Conservation (phyloP, 306 rosid genomes). For the Rubus parviflorus region DNA sequence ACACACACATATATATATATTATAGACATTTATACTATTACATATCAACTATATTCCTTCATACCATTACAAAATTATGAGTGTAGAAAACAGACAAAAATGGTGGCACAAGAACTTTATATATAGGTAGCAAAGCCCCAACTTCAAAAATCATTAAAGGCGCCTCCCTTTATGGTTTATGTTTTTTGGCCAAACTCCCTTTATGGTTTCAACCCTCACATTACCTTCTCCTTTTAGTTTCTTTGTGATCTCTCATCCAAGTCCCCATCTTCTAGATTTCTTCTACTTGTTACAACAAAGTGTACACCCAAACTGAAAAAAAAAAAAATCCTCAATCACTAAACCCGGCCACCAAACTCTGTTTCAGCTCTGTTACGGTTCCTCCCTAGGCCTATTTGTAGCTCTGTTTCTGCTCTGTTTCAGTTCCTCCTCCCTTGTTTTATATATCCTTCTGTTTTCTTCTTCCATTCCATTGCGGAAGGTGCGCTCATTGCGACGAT, state of each 20-base stretch:
- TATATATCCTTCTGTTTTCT: background rate
- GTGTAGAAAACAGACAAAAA: constrained; percentile 15
- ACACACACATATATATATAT: background rate
- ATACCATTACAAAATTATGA: background rate
- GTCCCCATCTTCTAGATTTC: constrained; percentile 25
- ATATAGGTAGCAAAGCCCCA: constrained; percentile 10
- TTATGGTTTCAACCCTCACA: background rate
- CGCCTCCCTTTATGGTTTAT: constrained; percentile 23
- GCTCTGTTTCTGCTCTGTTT: background rate
- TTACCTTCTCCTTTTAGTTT: constrained; percentile 5
- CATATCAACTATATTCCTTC: background rate
- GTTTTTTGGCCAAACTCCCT: no score
- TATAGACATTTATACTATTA: background rate
- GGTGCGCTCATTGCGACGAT: background rate
- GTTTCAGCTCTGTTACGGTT: background rate
- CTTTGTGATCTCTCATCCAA: background rate
- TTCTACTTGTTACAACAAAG: background rate
- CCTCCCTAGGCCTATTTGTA: background rate
- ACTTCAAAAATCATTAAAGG: constrained; percentile 22
- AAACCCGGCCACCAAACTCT: background rate
- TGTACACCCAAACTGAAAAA: background rate
- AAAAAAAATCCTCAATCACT: background rate
- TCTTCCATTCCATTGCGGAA: background rate
- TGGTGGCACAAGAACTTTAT: background rate
- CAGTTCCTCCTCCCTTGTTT: background rate